Evolutionary conservation across 139 green algal genomes (phyloP).

Genomic region (Tetraselmis striata): DNA sequence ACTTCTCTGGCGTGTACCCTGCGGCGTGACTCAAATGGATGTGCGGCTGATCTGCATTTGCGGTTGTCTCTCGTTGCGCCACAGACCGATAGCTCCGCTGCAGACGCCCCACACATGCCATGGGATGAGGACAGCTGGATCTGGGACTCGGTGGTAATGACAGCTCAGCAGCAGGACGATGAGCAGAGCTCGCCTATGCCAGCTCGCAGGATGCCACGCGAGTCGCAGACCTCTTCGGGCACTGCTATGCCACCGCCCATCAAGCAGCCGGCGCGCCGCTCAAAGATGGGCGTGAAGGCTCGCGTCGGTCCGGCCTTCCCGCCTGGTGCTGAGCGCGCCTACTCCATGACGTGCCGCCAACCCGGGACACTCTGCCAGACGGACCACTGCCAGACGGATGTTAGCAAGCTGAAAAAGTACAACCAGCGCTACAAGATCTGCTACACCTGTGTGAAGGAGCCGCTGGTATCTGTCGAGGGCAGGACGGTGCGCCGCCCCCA

Average conservation of each 20-base stretch:
- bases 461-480: constrained; percentile 14
- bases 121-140: not conserved
- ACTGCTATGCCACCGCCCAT: not conserved
- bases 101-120: no score
- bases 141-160: not conserved
- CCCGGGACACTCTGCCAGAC: constrained; percentile 46
- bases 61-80: no score
- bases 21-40: no score
- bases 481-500: constrained; percentile 29
- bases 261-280: not conserved
- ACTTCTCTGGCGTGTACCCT: no score
- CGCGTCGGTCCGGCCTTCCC: not conserved
- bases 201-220: not conserved
- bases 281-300: not conserved
- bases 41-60: no score
- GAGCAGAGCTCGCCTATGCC: not conserved
- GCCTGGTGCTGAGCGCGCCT: not conserved
- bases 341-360: not conserved
- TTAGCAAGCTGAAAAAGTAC: constrained; percentile 60
- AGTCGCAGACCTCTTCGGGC: not conserved
- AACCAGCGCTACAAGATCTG: constrained; percentile 80
- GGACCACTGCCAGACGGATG: constrained; percentile 54
- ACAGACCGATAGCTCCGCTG: no score
- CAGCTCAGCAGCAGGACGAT: no score
- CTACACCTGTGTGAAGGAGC: constrained; percentile 54